phyloP scores from a whole-genome alignment of 1,139 yeast genomes.

The Kurtzmaniella quercitrusa region DNA sequence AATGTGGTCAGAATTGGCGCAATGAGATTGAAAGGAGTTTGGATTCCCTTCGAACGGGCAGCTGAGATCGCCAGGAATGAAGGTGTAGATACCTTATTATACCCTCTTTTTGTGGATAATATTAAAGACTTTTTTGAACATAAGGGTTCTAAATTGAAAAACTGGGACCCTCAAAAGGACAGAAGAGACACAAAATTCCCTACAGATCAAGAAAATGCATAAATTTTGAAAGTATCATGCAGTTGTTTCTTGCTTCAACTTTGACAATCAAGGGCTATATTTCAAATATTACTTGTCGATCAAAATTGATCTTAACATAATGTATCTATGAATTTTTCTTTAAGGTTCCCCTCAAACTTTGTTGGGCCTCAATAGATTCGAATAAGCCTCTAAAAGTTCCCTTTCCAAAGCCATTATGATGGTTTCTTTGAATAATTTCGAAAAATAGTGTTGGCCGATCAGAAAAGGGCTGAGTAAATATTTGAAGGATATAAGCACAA shows the following conservation, averaged over 20 bases:
- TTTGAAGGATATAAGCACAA: conserved; percentile 68
- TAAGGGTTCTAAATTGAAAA: conserved; percentile 23
- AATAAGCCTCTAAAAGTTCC: conserved; percentile 81
- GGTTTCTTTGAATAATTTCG: conserved; percentile 74
- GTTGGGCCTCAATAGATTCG: conserved; percentile 70
- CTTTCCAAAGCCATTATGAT: conserved; percentile 83
- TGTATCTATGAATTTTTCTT: neutral
- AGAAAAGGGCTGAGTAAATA: conserved; percentile 71
- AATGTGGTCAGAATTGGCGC: conserved; percentile 49
- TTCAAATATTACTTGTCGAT: neutral
- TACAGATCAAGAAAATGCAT: neutral
- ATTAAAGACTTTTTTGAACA: conserved; percentile 29
- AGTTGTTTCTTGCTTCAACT: too few species aligned
- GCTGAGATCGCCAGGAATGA: conserved; percentile 49
- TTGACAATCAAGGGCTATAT: too few species aligned
- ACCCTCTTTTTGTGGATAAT: conserved; percentile 46
- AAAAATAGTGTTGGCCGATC: conserved; percentile 80
- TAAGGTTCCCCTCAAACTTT: conserved; percentile 48
- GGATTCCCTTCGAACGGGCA: conserved; percentile 56
- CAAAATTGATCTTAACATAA: neutral
- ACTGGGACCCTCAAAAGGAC: conserved; percentile 7
- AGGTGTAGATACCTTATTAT: conserved; percentile 34
- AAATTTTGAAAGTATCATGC: neutral
- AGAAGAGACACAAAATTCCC: neutral
- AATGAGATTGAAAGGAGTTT: conserved; percentile 53